phyloP scores from a whole-genome alignment of 306 rosid genomes.

The Medicago lupulina region DNA sequence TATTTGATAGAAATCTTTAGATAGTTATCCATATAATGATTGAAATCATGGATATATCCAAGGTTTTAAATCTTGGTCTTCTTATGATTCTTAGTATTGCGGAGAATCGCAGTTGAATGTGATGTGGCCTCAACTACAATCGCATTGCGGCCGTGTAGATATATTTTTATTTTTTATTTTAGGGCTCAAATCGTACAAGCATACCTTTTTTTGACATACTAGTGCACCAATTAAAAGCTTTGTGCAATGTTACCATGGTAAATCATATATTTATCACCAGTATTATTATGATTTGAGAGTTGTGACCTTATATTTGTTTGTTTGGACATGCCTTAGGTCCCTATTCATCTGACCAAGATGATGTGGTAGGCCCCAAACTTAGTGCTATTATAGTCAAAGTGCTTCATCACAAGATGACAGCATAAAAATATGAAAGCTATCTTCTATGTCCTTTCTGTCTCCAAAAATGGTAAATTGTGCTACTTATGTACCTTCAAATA shows the following conservation, averaged over 20 bases:
- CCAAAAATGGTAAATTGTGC: constrained; percentile 36
- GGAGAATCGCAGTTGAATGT: background rate
- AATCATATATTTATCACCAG: background rate
- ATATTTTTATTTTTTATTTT: too few species aligned
- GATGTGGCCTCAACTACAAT: background rate
- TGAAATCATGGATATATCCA: background rate
- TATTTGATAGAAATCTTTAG: background rate
- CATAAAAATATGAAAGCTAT: constrained; percentile 24
- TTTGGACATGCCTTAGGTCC: constrained; percentile 31
- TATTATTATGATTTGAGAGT: constrained; percentile 10
- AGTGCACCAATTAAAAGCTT: background rate
- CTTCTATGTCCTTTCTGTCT: constrained; percentile 38
- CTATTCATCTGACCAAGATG: constrained; percentile 33
- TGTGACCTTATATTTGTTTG: constrained; percentile 36
- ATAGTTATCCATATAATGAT: background rate
- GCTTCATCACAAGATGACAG: constrained; percentile 35
- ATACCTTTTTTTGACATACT: background rate
- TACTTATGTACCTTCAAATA: constrained; percentile 23
- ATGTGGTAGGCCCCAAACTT: constrained; percentile 34
- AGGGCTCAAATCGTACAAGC: background rate
- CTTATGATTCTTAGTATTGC: background rate
- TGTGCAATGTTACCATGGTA: background rate
- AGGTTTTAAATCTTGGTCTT: background rate
- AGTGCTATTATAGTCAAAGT: constrained; percentile 31
- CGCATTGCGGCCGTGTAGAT: background rate